Evolutionary conservation across 2,329 filamentous ascomycete genomes (phyloP).

Genomic region (Stemphylium vesicarium): DNA sequence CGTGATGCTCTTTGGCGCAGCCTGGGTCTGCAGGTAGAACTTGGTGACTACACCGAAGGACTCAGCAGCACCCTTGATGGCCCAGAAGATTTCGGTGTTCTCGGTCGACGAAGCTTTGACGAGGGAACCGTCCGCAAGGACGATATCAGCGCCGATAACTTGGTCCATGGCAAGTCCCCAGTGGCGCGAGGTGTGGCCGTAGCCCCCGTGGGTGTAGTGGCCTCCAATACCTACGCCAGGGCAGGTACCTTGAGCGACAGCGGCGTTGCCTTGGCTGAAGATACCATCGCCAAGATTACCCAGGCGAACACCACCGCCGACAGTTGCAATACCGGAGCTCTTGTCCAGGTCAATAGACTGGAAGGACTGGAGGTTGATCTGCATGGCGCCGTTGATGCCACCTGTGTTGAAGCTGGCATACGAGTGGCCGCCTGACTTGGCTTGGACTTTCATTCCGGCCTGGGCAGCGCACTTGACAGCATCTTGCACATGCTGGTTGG

Average conservation of each 20-base stretch:
- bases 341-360: conserved; percentile 53
- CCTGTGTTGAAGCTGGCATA: conserved; percentile 62
- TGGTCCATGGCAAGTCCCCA: conserved; percentile 48
- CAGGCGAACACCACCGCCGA: conserved; percentile 59
- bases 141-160: conserved; percentile 45
- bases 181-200: conserved; percentile 44
- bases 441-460: conserved; percentile 62
- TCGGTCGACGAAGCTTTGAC: conserved; percentile 42
- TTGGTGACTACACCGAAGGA: conserved; percentile 51
- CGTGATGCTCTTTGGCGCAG: conserved; percentile 35
- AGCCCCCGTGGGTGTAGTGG: conserved; percentile 47
- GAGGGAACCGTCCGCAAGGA: conserved; percentile 49
- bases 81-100: conserved; percentile 53
- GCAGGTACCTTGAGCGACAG: conserved; percentile 61
- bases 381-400: conserved; percentile 57
- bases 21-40: conserved; percentile 45
- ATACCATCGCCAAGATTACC: conserved; percentile 47
- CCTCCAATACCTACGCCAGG: conserved; percentile 53
- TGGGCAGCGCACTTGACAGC: conserved; percentile 64
- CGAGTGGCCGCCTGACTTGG: conserved; percentile 69
- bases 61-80: conserved; percentile 50
- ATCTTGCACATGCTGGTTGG: conserved; percentile 60
- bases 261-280: conserved; percentile 46
- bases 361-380: conserved; percentile 57
- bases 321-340: conserved; percentile 50